A percentile compares a stretch with the other conserved stretches of the same genome.
Conservation (phyloP, 2,329 filamentous ascomycete genomes). For the Tolypocladium album region DNA sequence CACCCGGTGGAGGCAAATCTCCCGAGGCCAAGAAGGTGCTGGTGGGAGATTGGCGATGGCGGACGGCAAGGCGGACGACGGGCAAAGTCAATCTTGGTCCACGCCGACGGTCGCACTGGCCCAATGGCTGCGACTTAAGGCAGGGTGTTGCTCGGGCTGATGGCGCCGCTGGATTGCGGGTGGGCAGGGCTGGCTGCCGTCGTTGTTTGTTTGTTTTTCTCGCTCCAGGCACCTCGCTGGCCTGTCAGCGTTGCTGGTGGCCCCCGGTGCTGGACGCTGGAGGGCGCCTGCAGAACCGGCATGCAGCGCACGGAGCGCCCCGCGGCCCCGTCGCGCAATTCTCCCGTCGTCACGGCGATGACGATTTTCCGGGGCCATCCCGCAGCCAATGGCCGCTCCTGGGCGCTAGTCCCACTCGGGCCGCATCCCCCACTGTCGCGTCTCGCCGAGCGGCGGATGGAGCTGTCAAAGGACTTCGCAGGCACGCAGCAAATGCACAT, state of each 20-base stretch:
- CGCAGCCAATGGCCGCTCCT: background rate
- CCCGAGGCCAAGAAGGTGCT: slow-evolving; percentile 3
- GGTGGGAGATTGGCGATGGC: slow-evolving; percentile 6
- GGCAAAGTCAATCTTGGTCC: background rate
- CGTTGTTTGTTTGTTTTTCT: slow-evolving; percentile 26
- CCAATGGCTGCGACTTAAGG: slow-evolving; percentile 1
- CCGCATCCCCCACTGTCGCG: slow-evolving; percentile 3
- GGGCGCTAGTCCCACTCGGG: slow-evolving; percentile 5
- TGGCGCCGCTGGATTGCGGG: background rate
- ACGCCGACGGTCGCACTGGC: background rate
- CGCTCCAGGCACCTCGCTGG: background rate
- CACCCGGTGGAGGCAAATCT: slow-evolving; percentile 4
- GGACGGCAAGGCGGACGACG: background rate
- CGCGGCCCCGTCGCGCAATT: slow-evolving; percentile 6
- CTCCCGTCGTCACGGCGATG: slow-evolving; percentile 23
- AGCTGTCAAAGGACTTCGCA: background rate
- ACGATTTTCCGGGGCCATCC: slow-evolving; percentile 12
- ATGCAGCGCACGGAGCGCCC: slow-evolving; percentile 13
- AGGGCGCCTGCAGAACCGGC: slow-evolving; percentile 4
- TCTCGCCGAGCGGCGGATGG: slow-evolving; percentile 3
- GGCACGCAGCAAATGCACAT: background rate
- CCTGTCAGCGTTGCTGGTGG: slow-evolving; percentile 6
- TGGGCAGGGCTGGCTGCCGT: background rate
- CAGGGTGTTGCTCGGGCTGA: background rate
- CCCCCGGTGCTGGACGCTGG: slow-evolving; percentile 2